Base-by-base conservation (phyloP, 2,329 filamentous ascomycete genomes). In the Ophiostoma fasciatum region DNA sequence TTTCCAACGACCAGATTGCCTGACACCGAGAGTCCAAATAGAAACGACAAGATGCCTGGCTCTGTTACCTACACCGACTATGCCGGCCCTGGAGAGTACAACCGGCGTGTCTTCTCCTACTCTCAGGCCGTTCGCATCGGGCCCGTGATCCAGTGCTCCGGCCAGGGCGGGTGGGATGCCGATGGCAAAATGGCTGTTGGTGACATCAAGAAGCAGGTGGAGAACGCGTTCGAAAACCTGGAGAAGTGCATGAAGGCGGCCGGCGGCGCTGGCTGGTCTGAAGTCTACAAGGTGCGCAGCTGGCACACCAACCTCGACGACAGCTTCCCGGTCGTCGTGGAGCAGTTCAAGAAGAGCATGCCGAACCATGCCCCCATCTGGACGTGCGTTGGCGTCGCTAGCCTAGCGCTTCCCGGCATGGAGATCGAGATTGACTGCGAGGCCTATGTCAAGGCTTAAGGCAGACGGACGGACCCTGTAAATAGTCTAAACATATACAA, bases 341-440 rank as follows among this genome's bases (percentile, higher is more conserved):
- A 58, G 25, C 63, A 66, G 33, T 58, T 72, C 29, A 52, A 52
- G 38, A 62, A 62, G 42, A 70, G 60, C 51, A 62, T 67, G 52
- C 67, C 67, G 0, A 46, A 63, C 22, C 66, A 74, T 44, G 47
- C 60, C 40, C 68, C 69, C 0, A 53, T 69, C 1, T 70, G 64
- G 64, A 75, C 69, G 0, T 57, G 52, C 38, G 52, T 75, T 12
- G 68, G 64, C 0, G 69, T 75, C 1, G 45, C 53, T 2, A 45
- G 53, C 23, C 48, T 76, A 7, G 68, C 55, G 0, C 49, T 57
- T 38, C 57, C 61, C 20, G 59, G 57, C 22, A 76, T 76, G 71
- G 49, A 55, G 17, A 59, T 76, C 4, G 71, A 76, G 53, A 67
- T 76, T 49, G 71, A 76, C n/a, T 15, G 14, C 13, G 28, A 19